Evolutionary conservation across 2,329 filamentous ascomycete genomes (phyloP).

Genomic region (Hymenotorrendiella dingleyae): DNA sequence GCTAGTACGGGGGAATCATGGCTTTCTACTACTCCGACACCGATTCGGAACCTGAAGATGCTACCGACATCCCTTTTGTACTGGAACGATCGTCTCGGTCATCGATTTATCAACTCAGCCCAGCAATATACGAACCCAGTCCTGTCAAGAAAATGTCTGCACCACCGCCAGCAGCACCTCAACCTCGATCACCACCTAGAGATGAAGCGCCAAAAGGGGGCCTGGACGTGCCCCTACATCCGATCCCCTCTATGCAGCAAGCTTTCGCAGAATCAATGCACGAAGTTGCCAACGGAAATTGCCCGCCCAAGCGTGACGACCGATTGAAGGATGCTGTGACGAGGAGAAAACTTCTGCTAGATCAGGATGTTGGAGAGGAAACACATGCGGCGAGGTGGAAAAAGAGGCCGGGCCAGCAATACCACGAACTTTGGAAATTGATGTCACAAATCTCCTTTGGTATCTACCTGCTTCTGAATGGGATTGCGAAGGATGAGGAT

Average conservation of each 20-base stretch:
- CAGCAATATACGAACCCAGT: neutral
- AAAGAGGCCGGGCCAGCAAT: conserved; percentile 65
- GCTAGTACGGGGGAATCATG: conserved; percentile 8
- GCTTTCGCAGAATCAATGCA: conserved; percentile 78
- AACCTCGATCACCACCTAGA: neutral
- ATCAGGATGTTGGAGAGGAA: conserved; percentile 60
- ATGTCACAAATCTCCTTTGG: conserved; percentile 91
- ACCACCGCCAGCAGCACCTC: neutral
- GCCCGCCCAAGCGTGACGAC: conserved; percentile 45
- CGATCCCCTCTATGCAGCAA: conserved; percentile 69
- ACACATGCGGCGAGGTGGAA: conserved; percentile 72
- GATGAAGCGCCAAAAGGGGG: conserved; percentile 3
- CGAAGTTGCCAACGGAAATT: conserved; percentile 55
- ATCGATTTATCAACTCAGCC: neutral
- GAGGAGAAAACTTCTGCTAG: conserved; percentile 62
- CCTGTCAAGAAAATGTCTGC: neutral
- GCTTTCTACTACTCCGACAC: conserved; percentile 15
- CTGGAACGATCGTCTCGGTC: conserved; percentile 15
- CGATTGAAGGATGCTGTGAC: conserved; percentile 50
- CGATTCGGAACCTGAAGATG: conserved; percentile 12
- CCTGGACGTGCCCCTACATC: conserved; percentile 50
- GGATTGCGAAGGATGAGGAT: conserved; percentile 79
- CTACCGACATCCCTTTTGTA: conserved; percentile 16
- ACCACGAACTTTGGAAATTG: conserved; percentile 86
- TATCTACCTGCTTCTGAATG: conserved; percentile 78